A percentile compares a stretch with the other conserved stretches of the same genome.
These are phyloP conservation scores for Xylaria scruposa DNA, from an alignment of 495 filamentous ascomycete genomes.

Conservation along the genomic window DNA sequence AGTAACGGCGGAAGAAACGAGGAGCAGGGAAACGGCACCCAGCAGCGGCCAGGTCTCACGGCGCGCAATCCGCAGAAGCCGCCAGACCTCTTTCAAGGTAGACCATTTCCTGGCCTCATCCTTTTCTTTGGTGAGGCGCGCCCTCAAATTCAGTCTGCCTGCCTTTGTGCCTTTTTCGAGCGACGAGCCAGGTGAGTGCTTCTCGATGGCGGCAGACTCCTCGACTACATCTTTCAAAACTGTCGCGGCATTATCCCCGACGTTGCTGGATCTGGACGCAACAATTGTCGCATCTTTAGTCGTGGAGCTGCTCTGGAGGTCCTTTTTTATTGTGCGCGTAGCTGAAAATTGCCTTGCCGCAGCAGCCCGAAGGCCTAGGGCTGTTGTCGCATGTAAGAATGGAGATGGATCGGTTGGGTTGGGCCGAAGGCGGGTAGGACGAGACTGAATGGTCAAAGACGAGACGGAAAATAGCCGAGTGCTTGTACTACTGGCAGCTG, in stretches of 20 bases:
- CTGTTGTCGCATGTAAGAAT: neutral
- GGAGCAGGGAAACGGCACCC: constrained; percentile 79
- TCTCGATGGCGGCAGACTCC: neutral
- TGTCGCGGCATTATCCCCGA: neutral
- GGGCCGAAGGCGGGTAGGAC: neutral
- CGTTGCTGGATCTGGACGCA: neutral
- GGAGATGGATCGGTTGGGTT: neutral
- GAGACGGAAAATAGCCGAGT: neutral
- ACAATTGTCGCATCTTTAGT: neutral
- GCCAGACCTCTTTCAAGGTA: constrained; percentile 79
- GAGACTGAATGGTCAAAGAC: neutral
- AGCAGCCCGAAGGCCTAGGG: neutral
- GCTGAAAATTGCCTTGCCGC: constrained; percentile 9
- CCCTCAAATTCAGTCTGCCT: constrained; percentile 88
- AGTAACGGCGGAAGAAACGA: constrained; percentile 87
- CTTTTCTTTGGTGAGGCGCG: constrained; percentile 82
- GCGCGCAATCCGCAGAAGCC: constrained; percentile 85
- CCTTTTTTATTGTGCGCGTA: neutral
- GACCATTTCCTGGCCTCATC: constrained; percentile 63
- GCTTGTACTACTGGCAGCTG: neutral
- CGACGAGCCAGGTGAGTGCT: neutral
- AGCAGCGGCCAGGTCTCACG: constrained; percentile 82
- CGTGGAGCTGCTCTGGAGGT: constrained; percentile 38
- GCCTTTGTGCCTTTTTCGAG: constrained; percentile 81
- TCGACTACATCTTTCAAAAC: neutral